Conservation (phyloP, 306 rosid genomes). For the Senna tora region DNA sequence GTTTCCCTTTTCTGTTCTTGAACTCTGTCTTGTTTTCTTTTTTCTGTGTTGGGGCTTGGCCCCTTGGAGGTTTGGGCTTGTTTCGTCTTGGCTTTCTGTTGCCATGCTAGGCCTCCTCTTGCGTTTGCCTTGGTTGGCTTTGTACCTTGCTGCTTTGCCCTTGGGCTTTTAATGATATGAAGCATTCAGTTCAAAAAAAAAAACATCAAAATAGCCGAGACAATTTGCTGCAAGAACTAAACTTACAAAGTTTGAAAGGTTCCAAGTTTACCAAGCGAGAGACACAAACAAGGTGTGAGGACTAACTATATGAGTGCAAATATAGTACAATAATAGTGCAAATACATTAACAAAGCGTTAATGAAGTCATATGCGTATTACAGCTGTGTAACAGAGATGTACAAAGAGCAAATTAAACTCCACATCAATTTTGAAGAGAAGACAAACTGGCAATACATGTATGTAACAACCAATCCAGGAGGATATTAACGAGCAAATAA, state of each 20-base stretch:
- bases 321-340: neutral
- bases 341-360: neutral
- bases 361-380: neutral
- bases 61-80: too few species aligned
- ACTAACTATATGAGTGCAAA: too few species aligned
- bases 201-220: neutral
- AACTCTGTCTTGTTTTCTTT: too few species aligned
- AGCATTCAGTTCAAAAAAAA: too few species aligned
- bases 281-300: neutral
- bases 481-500: conserved; percentile 28
- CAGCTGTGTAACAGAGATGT: conserved; percentile 11
- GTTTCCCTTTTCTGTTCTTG: too few species aligned
- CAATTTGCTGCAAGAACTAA: neutral
- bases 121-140: too few species aligned
- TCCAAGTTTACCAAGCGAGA: neutral
- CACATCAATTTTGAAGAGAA: neutral
- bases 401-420: neutral
- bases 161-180: too few species aligned
- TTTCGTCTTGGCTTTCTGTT: too few species aligned
- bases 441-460: conserved; percentile 16
- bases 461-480: neutral
- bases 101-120: too few species aligned
- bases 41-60: too few species aligned
- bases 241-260: neutral
- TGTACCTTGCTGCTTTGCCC: too few species aligned